Base-by-base conservation (phyloP, 2,329 filamentous ascomycete species). In the Colletotrichum scovillei region DNA sequence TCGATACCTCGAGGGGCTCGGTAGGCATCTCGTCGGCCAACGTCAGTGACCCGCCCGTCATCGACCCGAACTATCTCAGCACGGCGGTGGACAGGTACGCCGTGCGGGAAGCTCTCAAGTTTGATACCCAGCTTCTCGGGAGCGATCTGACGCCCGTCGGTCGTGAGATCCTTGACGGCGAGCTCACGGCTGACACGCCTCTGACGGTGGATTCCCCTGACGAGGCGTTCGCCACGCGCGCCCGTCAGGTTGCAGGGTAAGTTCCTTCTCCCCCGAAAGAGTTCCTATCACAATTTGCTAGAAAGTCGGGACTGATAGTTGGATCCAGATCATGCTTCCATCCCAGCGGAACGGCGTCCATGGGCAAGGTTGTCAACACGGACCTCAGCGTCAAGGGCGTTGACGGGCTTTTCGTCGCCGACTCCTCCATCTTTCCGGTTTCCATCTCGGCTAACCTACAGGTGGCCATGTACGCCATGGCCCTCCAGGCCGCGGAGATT, bases 401-500 rank as follows among this genome's bases (percentile, higher is more conserved):
- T 3, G 74, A 76, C 2, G 78, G 78, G 14, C 76, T 86, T 22
- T 80, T 81, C 16, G 78, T 86, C 5, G 80, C 82, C 0, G 83
- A 86, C 74, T 81, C 82, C 2, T 70, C 16, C 38, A 30, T 70
- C 38, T 65, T 70, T 30, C 83, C 80, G 9, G 78, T 83, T 12
- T 79, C 84, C 42, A 82, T 82, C 4, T 74, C 79, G 28, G 75
- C 79, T 2, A 79, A 88, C 76, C 84, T 86, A 35, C 83, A 85
- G 5, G 78, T 88, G 0, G 84, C 88, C 1, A 86, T 86, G 1
- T 90, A 89, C 76, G 89, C 90, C 78, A 81, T 90, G 35, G 86
- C 85, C 5, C 89, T 91, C 80, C 91, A 91, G 81, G 89, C 89
- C 2, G 88, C 88, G 2, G 89, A 89, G 78, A 86, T 86, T n/a